These are phyloP conservation scores for Ogataea neopini DNA, from an alignment of 805 yeast genomes.

Conservation along the genomic window DNA sequence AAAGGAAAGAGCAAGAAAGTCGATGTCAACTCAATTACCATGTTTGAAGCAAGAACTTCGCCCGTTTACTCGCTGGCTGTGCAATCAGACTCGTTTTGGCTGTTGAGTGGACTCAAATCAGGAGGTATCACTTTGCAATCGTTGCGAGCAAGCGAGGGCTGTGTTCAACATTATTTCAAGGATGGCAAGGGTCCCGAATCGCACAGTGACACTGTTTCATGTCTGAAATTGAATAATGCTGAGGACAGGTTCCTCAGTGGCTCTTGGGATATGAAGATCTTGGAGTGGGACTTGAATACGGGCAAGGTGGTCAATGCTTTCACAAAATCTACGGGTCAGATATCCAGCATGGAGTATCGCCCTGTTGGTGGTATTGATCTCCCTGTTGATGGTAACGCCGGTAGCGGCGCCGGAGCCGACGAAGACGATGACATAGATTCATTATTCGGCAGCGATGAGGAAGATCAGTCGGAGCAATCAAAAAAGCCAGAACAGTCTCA, in stretches of 20 bases:
- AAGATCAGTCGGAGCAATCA: slow-evolving; percentile 8
- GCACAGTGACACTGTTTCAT: slow-evolving; percentile 77
- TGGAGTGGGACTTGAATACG: slow-evolving; percentile 83
- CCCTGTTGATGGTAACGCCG: slow-evolving; percentile 22
- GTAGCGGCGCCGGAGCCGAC: slow-evolving; percentile 27
- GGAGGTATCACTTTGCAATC: slow-evolving; percentile 91
- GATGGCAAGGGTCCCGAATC: slow-evolving; percentile 34
- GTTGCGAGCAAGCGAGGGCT: slow-evolving; percentile 79
- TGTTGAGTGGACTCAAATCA: slow-evolving; percentile 73
- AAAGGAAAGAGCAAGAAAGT: slow-evolving; percentile 30
- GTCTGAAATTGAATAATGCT: slow-evolving; percentile 56
- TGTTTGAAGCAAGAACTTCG: slow-evolving; percentile 61
- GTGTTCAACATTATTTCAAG: slow-evolving; percentile 69
- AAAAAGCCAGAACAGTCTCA: not conserved
- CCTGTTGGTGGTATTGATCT: slow-evolving; percentile 55
- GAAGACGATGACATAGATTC: not conserved
- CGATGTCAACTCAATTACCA: slow-evolving; percentile 37
- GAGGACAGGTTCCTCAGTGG: slow-evolving; percentile 77
- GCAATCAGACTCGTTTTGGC: slow-evolving; percentile 81
- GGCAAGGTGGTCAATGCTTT: slow-evolving; percentile 57
- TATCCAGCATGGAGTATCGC: slow-evolving; percentile 72
- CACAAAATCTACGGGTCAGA: slow-evolving; percentile 69
- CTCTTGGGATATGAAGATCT: slow-evolving; percentile 82
- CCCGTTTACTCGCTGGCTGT: slow-evolving; percentile 89
- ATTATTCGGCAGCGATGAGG: slow-evolving; percentile 22